Evolutionary conservation across 192 early-diverging fungal genomes (phyloP).

Genomic region (Pilaira anomala): DNA sequence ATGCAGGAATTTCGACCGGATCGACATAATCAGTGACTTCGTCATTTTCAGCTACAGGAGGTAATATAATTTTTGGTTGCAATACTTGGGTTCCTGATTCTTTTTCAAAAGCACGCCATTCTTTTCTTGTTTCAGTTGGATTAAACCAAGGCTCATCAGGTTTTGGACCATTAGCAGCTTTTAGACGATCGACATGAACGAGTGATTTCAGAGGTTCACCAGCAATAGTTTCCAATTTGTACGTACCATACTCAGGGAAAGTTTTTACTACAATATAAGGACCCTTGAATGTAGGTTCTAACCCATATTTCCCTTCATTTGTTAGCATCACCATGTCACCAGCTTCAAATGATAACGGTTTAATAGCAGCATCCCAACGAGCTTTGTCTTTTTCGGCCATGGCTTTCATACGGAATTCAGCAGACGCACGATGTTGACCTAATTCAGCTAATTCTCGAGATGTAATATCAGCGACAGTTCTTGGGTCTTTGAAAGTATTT

Average conservation of each 20-base stretch:
- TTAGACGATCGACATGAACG: conserved; percentile 2
- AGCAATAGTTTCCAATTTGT: not conserved
- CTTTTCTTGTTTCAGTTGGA: not conserved
- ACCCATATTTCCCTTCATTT: conserved; percentile 1
- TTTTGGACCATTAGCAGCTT: not conserved
- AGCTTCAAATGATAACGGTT: conserved; percentile 1
- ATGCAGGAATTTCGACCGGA: too few relatives aligned
- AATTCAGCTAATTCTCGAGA: not conserved
- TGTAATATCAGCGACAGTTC: conserved; percentile 2
- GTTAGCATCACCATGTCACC: not conserved
- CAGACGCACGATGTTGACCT: not conserved
- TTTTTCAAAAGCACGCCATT: too few relatives aligned
- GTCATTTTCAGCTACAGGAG: too few relatives aligned
- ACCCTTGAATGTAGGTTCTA: conserved; percentile 5
- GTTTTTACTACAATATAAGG: not conserved
- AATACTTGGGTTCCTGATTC: too few relatives aligned
- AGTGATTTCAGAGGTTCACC: not conserved
- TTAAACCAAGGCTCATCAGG: not conserved
- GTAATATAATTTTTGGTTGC: too few relatives aligned
- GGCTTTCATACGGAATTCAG: not conserved
- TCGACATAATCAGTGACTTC: too few relatives aligned
- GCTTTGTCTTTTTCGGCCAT: not conserved
- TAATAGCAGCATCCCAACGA: conserved; percentile 1
- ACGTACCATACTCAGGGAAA: not conserved
- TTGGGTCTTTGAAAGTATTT: not conserved